These are phyloP conservation scores for Dipteronia sinensis DNA, from an alignment of 345 rosid genomes.

Conservation along the genomic window DNA sequence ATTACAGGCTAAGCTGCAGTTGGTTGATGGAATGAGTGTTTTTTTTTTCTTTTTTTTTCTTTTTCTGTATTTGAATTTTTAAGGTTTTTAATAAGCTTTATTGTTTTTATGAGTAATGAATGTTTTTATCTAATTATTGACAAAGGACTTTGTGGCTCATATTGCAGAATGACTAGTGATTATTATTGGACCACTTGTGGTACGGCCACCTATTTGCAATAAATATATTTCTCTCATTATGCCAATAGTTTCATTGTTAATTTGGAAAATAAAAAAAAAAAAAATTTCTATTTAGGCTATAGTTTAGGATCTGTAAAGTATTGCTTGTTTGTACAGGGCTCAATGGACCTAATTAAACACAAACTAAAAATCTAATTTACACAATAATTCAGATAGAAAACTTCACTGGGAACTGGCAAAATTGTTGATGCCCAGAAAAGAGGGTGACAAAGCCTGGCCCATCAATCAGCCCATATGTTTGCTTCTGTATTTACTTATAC, in stretches of 20 bases:
- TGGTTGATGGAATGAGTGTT: slow-evolving; percentile 18
- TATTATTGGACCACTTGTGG: neutral
- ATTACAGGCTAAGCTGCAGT: slow-evolving; percentile 1
- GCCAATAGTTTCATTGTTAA: neutral
- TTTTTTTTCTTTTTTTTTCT: no score
- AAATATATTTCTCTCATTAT: neutral
- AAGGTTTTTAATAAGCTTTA: neutral
- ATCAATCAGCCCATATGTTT: neutral
- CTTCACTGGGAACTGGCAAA: no score
- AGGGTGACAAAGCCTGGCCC: slow-evolving; percentile 12
- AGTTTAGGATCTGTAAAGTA: no score
- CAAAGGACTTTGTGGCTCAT: slow-evolving; percentile 22
- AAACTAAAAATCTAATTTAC: no score
- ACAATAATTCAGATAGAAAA: no score
- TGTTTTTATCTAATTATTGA: slow-evolving; percentile 19
- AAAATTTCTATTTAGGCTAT: neutral
- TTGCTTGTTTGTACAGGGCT: no score
- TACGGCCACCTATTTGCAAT: slow-evolving; percentile 4
- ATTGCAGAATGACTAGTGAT: slow-evolving; percentile 23
- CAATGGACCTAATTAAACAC: no score
- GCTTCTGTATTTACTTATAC: neutral
- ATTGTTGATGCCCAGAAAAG: slow-evolving; percentile 16
- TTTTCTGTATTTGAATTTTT: no score
- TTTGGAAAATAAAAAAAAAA: neutral
- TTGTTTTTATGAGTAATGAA: neutral